Evolutionary conservation across 106 monocot genomes (phyloP).

Genomic region (Phalaenopsis equestris): DNA sequence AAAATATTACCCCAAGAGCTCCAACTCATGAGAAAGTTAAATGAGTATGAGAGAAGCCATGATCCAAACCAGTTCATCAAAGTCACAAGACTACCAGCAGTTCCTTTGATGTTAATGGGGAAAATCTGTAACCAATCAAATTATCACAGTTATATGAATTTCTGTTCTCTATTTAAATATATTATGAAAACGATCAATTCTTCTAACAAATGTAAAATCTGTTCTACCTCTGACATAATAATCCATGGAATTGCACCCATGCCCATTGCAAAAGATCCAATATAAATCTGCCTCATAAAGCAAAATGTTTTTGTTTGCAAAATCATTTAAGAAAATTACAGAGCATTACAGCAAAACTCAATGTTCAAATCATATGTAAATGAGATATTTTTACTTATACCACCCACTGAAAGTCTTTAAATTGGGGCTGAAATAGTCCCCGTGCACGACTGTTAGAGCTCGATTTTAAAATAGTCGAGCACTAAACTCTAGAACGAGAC

Average conservation of each 20-base stretch:
- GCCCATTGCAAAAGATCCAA: conserved; percentile 41
- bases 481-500: too few species aligned
- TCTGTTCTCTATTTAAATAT: neutral
- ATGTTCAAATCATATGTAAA: neutral
- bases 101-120: conserved; percentile 42
- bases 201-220: neutral
- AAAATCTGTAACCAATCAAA: conserved; percentile 35
- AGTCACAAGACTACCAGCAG: conserved; percentile 48
- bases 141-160: neutral
- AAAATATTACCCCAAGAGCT: conserved; percentile 36
- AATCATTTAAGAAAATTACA: neutral
- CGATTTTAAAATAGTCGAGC: too few species aligned
- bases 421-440: too few species aligned
- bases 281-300: conserved; percentile 27
- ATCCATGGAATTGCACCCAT: conserved; percentile 59
- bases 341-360: too few species aligned
- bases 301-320: neutral
- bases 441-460: too few species aligned
- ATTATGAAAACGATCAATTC: neutral
- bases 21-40: conserved; percentile 52
- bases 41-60: conserved; percentile 33
- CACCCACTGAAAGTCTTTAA: too few species aligned
- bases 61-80: conserved; percentile 52
- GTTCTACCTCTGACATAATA: conserved; percentile 48
- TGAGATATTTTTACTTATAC: neutral